Percentiles rank a stretch among this genome's conserved stretches.
These are phyloP conservation scores for Cyberlindnera maritima DNA, from an alignment of 805 yeast genomes.

Conservation along the genomic window DNA sequence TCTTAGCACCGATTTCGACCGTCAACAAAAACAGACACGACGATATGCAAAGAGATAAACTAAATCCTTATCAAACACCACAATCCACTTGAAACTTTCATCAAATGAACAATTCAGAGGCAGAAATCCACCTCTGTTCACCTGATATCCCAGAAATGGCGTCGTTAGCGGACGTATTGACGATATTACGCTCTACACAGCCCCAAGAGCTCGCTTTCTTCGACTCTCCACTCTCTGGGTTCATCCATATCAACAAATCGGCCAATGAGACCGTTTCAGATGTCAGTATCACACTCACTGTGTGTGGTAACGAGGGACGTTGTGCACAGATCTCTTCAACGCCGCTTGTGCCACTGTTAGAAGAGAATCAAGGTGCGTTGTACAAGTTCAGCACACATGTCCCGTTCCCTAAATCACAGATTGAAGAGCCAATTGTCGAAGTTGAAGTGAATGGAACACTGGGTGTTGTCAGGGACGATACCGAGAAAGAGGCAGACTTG, in stretches of 20 bases:
- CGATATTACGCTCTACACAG: background rate
- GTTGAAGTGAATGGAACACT: constrained; percentile 8
- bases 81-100: background rate
- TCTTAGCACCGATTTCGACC: too few species aligned
- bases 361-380: background rate
- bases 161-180: background rate
- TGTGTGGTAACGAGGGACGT: background rate
- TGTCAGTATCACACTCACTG: background rate
- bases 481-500: background rate
- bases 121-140: background rate
- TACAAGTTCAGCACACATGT: constrained; percentile 18
- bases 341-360: background rate
- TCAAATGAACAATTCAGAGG: background rate
- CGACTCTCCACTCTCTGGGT: constrained; percentile 9
- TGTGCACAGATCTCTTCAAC: background rate
- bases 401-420: constrained; percentile 24
- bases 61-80: background rate
- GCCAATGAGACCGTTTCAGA: background rate
- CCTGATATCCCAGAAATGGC: background rate
- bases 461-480: background rate
- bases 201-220: constrained; percentile 10
- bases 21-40: too few species aligned
- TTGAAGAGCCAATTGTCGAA: constrained; percentile 18
- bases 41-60: background rate
- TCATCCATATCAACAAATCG: background rate